phyloP scores from a whole-genome alignment of 805 yeast species.

The Huiozyma naganishii region DNA sequence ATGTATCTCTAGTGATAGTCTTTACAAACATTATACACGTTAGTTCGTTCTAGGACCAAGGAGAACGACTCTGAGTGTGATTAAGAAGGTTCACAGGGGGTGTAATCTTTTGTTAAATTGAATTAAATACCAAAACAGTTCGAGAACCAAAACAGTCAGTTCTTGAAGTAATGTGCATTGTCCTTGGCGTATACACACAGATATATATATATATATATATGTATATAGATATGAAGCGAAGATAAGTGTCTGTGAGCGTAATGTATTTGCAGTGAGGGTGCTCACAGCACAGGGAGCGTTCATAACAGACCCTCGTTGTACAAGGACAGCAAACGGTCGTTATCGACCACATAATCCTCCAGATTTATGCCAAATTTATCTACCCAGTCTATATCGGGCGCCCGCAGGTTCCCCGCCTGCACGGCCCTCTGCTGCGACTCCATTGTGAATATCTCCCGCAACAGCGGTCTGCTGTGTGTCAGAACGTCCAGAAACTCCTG shows the following conservation, averaged over 20 bases:
- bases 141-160: too few species aligned
- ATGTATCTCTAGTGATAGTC: neutral
- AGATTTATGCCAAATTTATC: conserved; percentile 20
- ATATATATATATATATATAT: conserved; percentile 1
- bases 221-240: neutral
- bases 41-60: too few species aligned
- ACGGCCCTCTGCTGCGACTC: conserved; percentile 12
- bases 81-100: too few species aligned
- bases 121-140: too few species aligned
- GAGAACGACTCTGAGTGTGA: too few species aligned
- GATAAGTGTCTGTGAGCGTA: neutral
- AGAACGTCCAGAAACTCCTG: conserved; percentile 24
- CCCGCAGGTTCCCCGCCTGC: neutral
- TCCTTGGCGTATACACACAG: neutral
- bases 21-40: neutral
- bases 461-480: conserved; percentile 14
- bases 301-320: conserved; percentile 14
- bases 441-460: conserved; percentile 23
- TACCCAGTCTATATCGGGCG: conserved; percentile 13
- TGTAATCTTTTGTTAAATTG: too few species aligned
- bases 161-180: too few species aligned
- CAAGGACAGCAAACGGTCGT: conserved; percentile 13
- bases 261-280: too few species aligned
- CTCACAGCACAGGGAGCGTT: neutral
- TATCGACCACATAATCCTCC: conserved; percentile 12